Evolutionary conservation across 257 asterid genomes (phyloP), one percentile per base, ranked within the genome.

Genomic region (Thymus quinquecostatus): DNA sequence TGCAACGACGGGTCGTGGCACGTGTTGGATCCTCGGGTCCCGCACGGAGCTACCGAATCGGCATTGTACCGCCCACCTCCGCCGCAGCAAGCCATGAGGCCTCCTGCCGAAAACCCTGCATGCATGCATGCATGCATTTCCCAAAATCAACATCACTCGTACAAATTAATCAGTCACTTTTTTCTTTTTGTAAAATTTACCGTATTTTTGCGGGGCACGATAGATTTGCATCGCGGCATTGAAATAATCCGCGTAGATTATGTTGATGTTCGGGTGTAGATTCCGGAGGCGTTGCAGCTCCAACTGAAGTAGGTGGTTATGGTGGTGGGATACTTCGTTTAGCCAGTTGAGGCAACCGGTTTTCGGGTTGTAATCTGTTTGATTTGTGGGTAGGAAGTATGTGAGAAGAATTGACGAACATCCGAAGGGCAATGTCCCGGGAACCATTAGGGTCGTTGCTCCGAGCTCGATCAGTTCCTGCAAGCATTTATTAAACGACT

Each of bases 181-280:
- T 21, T 21, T 21, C 21, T 21, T 21, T 21, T 21, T 21, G 21
- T 21, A 21, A 21, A 21, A 21, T 21, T 21, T 21, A 48, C 86
- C 86, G 36, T 60, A 69, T 55, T 69, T 61, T 0, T 29, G 2
- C 1, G 86, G 88, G 13, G 54, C 72, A 0, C 10, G 69, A 28
- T 75, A 85, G 30, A 85, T 10, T 4, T 30, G 63, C 75, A 77
- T 70, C 0, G 77, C 74, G 27, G 84, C 84, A 10, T 83, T 78
- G 81, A 83, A 83, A 57, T 73, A 80, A 53, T 83, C 88, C 1
- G 86, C 90, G 51, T 76, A 83, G 34, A 83, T 64, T 0, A 83
- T 73, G 54, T 56, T 75, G 54, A 79, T 69, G 8, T 43, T 59
- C 8, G 82, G 82, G 45, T 85, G 71, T 41, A 66, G 68, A 11